Base-by-base conservation (phyloP, 2,329 filamentous ascomycete genomes). In the Fusarium praegraminearum region DNA sequence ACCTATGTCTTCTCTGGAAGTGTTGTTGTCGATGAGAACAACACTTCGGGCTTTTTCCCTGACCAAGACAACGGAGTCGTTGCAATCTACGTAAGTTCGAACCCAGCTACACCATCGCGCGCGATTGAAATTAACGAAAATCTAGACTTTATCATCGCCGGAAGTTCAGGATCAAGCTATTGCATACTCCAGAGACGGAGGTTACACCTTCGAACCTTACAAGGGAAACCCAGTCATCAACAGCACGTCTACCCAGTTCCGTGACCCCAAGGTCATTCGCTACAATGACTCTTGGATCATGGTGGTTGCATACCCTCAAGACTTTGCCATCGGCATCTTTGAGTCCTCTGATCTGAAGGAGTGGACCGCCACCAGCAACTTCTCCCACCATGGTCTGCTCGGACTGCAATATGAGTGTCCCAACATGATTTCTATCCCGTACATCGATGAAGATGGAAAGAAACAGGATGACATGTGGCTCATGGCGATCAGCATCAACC, bases 11-110 rank as follows among this genome's bases (percentile, higher is more conserved):
- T 84, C 66, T 85, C 83, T 1, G 85, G 88, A 26, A 89, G 85
- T 49, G 83, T 81, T 9, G 87, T 91, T 1, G 78, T 89, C 24
- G 89, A 91, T 72, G 76, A 76, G 13, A 86, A 90, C 73, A 91
- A 91, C 73, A 90, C 89, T 0, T 90, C 87, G 16, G 89, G 89
- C 2, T 89, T 91, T 79, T 91, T 91, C 68, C 85, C 85, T 0
- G 80, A 85, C 49, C 86, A 88, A 71, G 74, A 80, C n/a, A 86
- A 88, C 59, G 87, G 88, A 6, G 86, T 91, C 7, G 85, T 91
- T 3, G 89, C 89, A 22, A 76, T 78, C 22, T 79, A 78, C 51
- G 76, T 78, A 49, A 68, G 76, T 79, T 3, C 49, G 20, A 15
- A n/a, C 4, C 3, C 18, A 28, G n/a, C 9, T 16, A 16, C 5